These are phyloP conservation scores for Lolium rigidum DNA, from an alignment of 176 grass and related monocot species.

Conservation along the genomic window DNA sequence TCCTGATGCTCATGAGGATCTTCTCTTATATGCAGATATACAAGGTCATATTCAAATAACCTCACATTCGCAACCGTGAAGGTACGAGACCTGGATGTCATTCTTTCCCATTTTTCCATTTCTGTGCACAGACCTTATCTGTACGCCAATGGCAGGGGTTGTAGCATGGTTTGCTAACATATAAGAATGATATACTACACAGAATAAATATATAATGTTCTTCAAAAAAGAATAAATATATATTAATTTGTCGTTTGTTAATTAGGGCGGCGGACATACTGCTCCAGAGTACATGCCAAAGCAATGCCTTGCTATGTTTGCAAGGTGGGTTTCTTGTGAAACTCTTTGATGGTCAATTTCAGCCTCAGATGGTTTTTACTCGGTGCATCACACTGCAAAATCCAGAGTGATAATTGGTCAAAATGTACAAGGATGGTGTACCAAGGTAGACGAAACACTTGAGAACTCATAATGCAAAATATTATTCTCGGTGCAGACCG, in stretches of 20 bases:
- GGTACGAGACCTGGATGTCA: constrained; percentile 18
- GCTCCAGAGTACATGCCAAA: constrained; percentile 55
- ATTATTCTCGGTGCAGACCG: not conserved
- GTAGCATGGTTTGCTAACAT: not conserved
- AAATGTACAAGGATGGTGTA: not conserved
- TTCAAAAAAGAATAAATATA: no score
- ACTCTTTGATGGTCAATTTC: constrained; percentile 40
- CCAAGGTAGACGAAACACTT: not conserved
- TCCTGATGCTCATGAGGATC: not conserved
- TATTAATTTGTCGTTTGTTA: not conserved
- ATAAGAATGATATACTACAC: not conserved
- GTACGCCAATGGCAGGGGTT: not conserved
- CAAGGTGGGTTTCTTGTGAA: constrained; percentile 45
- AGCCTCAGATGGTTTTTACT: not conserved
- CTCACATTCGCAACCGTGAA: constrained; percentile 73
- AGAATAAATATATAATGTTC: not conserved
- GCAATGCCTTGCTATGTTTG: constrained; percentile 49
- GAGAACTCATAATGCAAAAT: not conserved
- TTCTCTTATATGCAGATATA: constrained; percentile 53
- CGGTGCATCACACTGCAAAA: no score
- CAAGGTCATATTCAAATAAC: constrained; percentile 59
- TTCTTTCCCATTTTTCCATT: not conserved
- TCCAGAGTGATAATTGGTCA: not conserved
- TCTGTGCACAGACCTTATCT: not conserved
- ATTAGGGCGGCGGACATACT: constrained; percentile 56